Evolutionary conservation across 345 rosid species (phyloP), one percentile per base, ranked within the genome.

Genomic region (Kernera saxatilis): DNA sequence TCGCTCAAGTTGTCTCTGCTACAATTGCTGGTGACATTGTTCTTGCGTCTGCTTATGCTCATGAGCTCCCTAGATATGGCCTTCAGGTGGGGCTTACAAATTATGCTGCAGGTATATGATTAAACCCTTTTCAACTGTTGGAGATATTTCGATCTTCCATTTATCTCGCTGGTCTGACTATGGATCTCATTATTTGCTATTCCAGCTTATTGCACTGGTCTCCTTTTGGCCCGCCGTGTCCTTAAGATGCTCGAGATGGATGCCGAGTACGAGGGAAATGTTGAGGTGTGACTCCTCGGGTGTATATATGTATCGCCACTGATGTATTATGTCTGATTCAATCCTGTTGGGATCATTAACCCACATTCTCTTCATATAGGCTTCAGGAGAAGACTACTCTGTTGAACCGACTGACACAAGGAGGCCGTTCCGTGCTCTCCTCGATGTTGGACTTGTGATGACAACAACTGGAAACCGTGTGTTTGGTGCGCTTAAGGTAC

Each of bases 31-130:
- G 71, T 66, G 71, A 66, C 12, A 32, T 29, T 13, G 43, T 69
- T 55, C 64, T 40, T 26, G 73, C 64, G 2, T 57, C 64, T 69
- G 73, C 73, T 29, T 29, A 69, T 69, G 73, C 73, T 32, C 64
- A 69, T 29, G 73, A 69, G 73, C 54, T 69, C 17, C 64, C 73
- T 27, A 19, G 14, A 4, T 66, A 66, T 36, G 70, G 70, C n/a
- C 70, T 50, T 33, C 7, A 49, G 12, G 70, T 36, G 4, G 70
- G 70, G 1, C 70, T 66, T 50, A 50, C 70, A 4, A 50, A 66
- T 44, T 66, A 66, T 35, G 37, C 54, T 44, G 67, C 41, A 29
- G 54, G 67, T 58, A 36, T 21, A 10, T 19, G 8, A 21, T 21
- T 2, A 10, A 26, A 27, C 14, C 2, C n/a, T 52, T 53, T 53